Evolutionary conservation across 768 basidiomycete genomes (phyloP).

Genomic region (Hemileccinum impolitum): DNA sequence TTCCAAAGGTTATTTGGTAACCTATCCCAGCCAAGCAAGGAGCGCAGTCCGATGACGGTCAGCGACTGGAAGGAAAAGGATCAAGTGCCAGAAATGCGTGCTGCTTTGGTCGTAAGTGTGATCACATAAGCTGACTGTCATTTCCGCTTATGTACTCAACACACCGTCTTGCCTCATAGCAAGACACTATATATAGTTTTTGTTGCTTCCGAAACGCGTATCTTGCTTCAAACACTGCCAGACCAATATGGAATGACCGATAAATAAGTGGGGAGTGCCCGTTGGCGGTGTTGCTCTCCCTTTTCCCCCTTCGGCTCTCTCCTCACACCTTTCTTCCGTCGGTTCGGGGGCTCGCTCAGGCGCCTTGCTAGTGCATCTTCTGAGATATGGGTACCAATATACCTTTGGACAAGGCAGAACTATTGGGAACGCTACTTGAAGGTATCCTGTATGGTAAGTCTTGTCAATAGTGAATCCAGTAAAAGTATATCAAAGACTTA

Average conservation of each 20-base stretch:
- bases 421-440: conserved; percentile 4
- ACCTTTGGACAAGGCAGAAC: conserved; percentile 5
- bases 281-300: too few species aligned
- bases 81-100: too few species aligned
- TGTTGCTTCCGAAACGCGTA: not conserved
- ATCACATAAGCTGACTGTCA: not conserved
- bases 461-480: not conserved
- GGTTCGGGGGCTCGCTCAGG: not conserved
- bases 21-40: too few species aligned
- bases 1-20: too few species aligned
- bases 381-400: not conserved
- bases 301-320: not conserved
- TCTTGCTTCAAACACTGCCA: not conserved
- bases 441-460: conserved; percentile 5
- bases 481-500: not conserved
- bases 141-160: not conserved
- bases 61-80: too few species aligned
- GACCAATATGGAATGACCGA: not conserved
- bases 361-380: not conserved
- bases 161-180: too few species aligned
- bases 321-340: not conserved
- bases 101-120: too few species aligned
- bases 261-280: not conserved
- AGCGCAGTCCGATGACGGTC: too few species aligned
- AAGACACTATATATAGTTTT: not conserved